Percentiles rank a stretch among this genome's conserved stretches.
Evolutionary conservation across 2,329 filamentous ascomycete genomes (phyloP).

Genomic region (Trichophyton schoenleinii): DNA sequence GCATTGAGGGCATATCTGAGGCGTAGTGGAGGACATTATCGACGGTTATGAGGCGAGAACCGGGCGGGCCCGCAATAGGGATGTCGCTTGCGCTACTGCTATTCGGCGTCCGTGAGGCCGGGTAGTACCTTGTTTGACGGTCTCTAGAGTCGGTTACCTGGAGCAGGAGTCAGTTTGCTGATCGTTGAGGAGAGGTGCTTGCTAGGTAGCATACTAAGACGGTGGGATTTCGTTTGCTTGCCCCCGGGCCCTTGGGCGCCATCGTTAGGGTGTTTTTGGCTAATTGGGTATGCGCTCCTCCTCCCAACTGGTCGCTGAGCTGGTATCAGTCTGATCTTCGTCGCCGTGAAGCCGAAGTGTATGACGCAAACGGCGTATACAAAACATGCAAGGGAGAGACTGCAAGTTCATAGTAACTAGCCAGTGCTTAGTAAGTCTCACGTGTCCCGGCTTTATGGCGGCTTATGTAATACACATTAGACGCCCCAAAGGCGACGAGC

Average conservation of each 20-base stretch:
- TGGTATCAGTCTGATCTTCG: not conserved
- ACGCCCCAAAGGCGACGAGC: too few relatives aligned
- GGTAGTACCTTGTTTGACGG: conserved; percentile 16
- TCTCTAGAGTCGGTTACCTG: conserved; percentile 36
- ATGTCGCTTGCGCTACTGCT: conserved; percentile 8
- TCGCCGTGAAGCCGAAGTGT: not conserved
- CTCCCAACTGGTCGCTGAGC: not conserved
- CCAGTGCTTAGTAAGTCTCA: not conserved
- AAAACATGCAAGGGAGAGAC: not conserved
- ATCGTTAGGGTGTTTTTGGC: not conserved
- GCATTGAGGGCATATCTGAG: conserved; percentile 88
- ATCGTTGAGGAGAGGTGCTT: not conserved
- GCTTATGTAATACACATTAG: too few relatives aligned
- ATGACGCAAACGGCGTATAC: conserved; percentile 1
- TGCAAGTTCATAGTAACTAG: not conserved
- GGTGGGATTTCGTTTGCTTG: conserved; percentile 31
- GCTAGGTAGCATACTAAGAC: conserved; percentile 27
- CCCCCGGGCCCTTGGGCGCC: conserved; percentile 10
- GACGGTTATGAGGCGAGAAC: conserved; percentile 68
- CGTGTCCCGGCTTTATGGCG: not conserved
- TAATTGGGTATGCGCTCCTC: not conserved
- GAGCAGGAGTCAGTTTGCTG: not conserved
- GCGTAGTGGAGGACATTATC: conserved; percentile 92
- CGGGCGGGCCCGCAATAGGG: conserved; percentile 14
- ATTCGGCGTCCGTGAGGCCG: not conserved